A percentile compares a stretch with the other conserved stretches of the same genome.
Evolutionary conservation across 352 stramenopile species (phyloP).

Genomic region (Pythium rishiriense): DNA sequence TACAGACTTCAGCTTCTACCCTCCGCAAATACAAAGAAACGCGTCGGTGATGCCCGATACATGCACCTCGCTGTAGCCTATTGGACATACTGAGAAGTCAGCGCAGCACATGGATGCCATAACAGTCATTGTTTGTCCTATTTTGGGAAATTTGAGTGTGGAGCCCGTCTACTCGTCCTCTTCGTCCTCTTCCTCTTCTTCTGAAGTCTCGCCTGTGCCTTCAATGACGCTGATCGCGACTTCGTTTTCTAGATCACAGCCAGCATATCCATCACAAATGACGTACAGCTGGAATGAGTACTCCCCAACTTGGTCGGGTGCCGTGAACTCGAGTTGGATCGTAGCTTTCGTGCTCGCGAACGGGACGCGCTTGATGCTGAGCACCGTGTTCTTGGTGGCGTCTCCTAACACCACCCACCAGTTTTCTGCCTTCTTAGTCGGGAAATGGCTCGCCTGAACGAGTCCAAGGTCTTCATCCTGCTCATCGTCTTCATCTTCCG

Average conservation of each 20-base stretch:
- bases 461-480: slow-evolving; percentile 55
- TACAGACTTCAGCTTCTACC: no score
- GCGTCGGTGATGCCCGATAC: no score
- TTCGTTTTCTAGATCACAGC: slow-evolving; percentile 98
- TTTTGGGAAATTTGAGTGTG: not conserved
- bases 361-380: slow-evolving; percentile 97
- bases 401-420: slow-evolving; percentile 99
- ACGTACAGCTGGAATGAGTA: slow-evolving; percentile 97
- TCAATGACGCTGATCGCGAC: slow-evolving; percentile 67
- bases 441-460: slow-evolving; percentile 77
- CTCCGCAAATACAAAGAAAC: no score
- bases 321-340: slow-evolving; percentile 96
- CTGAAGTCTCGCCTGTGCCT: slow-evolving; percentile 24
- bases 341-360: slow-evolving; percentile 74
- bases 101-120: no score
- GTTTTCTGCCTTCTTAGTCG: slow-evolving; percentile 94
- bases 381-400: slow-evolving; percentile 92
- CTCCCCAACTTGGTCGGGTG: slow-evolving; percentile 92
- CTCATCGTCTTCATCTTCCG: slow-evolving; percentile 70
- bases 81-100: no score
- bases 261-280: slow-evolving; percentile 99
- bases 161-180: slow-evolving; percentile 22
- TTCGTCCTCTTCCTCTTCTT: slow-evolving; percentile 30
- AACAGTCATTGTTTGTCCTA: no score
- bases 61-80: no score